A percentile compares a stretch with the other conserved stretches of the same genome.
These are phyloP conservation scores for Solanum piurae DNA, from an alignment of 257 asterid genomes.

Conservation along the genomic window DNA sequence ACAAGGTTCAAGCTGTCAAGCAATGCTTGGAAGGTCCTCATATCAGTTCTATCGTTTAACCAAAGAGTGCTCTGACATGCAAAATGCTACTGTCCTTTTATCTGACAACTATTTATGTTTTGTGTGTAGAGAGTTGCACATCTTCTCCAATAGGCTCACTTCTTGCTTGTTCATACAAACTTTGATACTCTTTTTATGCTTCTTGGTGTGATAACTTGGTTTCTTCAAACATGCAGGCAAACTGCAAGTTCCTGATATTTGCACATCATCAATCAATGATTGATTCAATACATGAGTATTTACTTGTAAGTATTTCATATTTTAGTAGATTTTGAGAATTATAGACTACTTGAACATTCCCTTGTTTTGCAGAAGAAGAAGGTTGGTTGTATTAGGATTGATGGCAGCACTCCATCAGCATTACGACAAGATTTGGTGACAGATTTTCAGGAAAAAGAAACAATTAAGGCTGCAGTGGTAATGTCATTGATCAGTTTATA, in stretches of 20 bases:
- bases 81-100: background rate
- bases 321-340: background rate
- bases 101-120: background rate
- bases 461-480: slow-evolving; percentile 93
- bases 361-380: slow-evolving; percentile 62
- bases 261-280: slow-evolving; percentile 93
- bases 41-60: background rate
- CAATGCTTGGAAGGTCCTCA: background rate
- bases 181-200: background rate
- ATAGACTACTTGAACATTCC: background rate
- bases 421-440: slow-evolving; percentile 76
- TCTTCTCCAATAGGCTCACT: background rate
- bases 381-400: slow-evolving; percentile 84
- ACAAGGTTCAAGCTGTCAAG: background rate
- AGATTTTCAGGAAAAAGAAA: slow-evolving; percentile 84
- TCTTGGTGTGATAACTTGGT: background rate
- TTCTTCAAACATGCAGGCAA: slow-evolving; percentile 51
- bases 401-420: slow-evolving; percentile 81
- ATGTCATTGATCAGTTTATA: background rate
- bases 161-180: background rate
- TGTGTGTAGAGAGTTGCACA: background rate
- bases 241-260: slow-evolving; percentile 88
- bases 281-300: slow-evolving; percentile 64
- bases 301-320: slow-evolving; percentile 48
- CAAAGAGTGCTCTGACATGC: background rate